Evolutionary conservation across 495 filamentous ascomycete species (phyloP).

Genomic region (Bathelium albidoporum): DNA sequence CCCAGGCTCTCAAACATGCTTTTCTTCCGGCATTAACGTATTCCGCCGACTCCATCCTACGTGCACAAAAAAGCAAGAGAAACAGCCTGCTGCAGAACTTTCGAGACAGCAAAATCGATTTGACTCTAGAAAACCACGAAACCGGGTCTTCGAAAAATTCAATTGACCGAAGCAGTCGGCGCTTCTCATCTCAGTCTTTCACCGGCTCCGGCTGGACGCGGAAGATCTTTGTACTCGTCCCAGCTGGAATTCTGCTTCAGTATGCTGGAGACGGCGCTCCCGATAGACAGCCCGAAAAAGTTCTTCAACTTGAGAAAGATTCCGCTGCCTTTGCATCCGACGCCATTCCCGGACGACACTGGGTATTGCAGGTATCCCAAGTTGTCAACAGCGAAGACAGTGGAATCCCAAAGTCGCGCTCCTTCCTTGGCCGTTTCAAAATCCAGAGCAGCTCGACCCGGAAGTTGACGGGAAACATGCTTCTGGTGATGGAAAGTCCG

Average conservation of each 20-base stretch:
- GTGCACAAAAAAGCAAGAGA: slow-evolving; percentile 44
- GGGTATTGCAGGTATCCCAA: slow-evolving; percentile 85
- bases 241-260: slow-evolving; percentile 76
- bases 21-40: slow-evolving; percentile 40
- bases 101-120: slow-evolving; percentile 22
- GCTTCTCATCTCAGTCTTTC: background rate
- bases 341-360: slow-evolving; percentile 82
- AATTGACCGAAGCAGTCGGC: background rate
- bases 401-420: slow-evolving; percentile 40
- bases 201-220: slow-evolving; percentile 35
- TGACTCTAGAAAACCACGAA: background rate
- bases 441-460: slow-evolving; percentile 48
- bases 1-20: slow-evolving; percentile 61
- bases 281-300: slow-evolving; percentile 77
- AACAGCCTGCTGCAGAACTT: slow-evolving; percentile 36
- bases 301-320: slow-evolving; percentile 69
- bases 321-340: slow-evolving; percentile 93
- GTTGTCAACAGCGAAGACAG: slow-evolving; percentile 51
- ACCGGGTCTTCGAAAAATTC: background rate
- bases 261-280: slow-evolving; percentile 72
- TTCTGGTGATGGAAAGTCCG: slow-evolving; percentile 71
- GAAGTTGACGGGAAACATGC: slow-evolving; percentile 53
- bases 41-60: slow-evolving; percentile 52
- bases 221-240: slow-evolving; percentile 74
- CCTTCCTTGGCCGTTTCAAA: slow-evolving; percentile 61